Conservation (phyloP, 306 rosid genomes). For the Pueraria montana region DNA sequence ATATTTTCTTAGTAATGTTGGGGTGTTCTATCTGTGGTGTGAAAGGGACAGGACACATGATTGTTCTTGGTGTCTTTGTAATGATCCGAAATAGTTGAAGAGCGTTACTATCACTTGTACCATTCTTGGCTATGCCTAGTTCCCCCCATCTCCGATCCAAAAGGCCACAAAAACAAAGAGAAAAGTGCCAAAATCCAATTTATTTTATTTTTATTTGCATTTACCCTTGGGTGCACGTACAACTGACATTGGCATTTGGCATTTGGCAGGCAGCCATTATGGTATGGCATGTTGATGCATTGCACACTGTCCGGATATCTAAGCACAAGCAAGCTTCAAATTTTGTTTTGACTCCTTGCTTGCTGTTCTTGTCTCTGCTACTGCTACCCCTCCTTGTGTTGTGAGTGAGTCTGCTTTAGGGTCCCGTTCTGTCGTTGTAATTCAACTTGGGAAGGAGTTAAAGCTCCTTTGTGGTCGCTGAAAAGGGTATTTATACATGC, state of each 20-base stretch:
- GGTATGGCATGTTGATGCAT: constrained; percentile 48
- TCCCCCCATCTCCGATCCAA: neutral
- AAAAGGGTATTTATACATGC: constrained; percentile 46
- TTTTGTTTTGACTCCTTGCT: constrained; percentile 47
- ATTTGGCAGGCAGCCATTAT: constrained; percentile 47
- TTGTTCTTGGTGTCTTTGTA: constrained; percentile 59
- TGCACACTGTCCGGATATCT: constrained; percentile 50
- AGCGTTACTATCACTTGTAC: constrained; percentile 34
- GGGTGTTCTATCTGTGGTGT: constrained; percentile 13
- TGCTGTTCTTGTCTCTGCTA: constrained; percentile 12
- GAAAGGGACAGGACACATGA: constrained; percentile 59
- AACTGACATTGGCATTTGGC: constrained; percentile 53
- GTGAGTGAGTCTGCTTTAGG: constrained; percentile 38
- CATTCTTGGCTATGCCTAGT: constrained; percentile 27
- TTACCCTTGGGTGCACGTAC: constrained; percentile 47
- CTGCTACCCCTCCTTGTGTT: constrained; percentile 15
- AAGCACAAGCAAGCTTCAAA: constrained; percentile 47
- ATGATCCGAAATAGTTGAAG: constrained; percentile 44
- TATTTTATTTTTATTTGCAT: constrained; percentile 17
- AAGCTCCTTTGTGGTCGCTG: constrained; percentile 59
- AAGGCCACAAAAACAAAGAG: constrained; percentile 31
- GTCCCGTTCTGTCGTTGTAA: constrained; percentile 56
- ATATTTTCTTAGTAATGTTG: neutral
- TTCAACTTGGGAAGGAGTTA: constrained; percentile 58
- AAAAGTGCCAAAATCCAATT: constrained; percentile 31